phyloP scores from a whole-genome alignment of 257 asterid genomes.

The Solanum piurae region DNA sequence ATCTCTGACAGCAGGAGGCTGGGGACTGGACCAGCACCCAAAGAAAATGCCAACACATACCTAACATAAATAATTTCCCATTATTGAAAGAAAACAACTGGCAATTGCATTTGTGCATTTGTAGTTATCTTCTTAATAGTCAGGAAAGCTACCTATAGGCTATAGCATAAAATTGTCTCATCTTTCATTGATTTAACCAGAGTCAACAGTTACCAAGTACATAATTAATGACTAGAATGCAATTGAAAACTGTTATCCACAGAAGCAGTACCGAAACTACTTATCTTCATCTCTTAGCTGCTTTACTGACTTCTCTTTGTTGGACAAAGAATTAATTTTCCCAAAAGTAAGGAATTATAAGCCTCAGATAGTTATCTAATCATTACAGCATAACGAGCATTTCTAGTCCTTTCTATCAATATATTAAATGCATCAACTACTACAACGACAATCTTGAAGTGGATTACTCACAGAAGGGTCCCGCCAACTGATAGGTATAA shows the following conservation, averaged over 20 bases:
- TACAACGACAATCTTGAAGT: neutral
- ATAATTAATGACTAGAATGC: neutral
- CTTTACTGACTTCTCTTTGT: neutral
- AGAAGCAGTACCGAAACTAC: neutral
- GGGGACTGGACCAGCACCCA: slow-evolving; percentile 95
- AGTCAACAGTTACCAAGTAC: neutral
- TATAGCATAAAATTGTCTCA: neutral
- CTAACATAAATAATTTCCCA: slow-evolving; percentile 21
- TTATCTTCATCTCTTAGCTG: neutral
- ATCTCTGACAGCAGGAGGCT: slow-evolving; percentile 85
- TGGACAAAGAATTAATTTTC: neutral
- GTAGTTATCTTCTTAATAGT: neutral
- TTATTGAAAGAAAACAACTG: neutral
- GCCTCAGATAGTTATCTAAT: neutral
- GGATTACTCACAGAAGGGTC: slow-evolving; percentile 69
- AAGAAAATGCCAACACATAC: slow-evolving; percentile 60
- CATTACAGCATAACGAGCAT: neutral
- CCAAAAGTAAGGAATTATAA: neutral
- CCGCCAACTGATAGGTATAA: slow-evolving; percentile 70
- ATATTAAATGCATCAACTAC: neutral
- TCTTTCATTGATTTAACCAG: neutral
- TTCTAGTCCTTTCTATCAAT: neutral
- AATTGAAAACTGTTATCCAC: neutral
- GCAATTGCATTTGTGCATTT: neutral
- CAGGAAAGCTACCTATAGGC: neutral